These are phyloP conservation scores for Irpex sp. DNA, from an alignment of 1,284 basidiomycete genomes.

Conservation along the genomic window DNA sequence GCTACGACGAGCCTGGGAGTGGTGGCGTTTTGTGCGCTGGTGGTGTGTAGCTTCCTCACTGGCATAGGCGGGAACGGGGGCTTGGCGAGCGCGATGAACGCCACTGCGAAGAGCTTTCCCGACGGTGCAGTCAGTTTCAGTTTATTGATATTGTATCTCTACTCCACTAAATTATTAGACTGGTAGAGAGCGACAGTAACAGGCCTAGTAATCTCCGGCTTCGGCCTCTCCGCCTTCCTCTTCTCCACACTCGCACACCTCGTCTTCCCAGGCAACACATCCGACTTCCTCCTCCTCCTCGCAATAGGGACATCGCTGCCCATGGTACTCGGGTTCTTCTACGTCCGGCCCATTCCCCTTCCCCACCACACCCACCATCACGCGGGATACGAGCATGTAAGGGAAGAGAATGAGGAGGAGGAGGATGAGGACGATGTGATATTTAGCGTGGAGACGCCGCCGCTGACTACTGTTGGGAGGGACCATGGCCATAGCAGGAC, in stretches of 20 bases:
- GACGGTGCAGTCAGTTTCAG: conserved; percentile 38
- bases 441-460: conserved; percentile 14
- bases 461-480: conserved; percentile 18
- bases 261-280: conserved; percentile 67
- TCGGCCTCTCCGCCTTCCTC: conserved; percentile 78
- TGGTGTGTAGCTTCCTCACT: conserved; percentile 49
- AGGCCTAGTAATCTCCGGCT: conserved; percentile 77
- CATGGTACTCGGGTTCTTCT: conserved; percentile 61
- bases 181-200: conserved; percentile 65
- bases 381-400: too few relatives aligned
- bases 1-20: conserved; percentile 14
- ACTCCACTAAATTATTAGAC: background rate
- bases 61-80: conserved; percentile 61
- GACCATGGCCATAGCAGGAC: conserved; percentile 18
- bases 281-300: conserved; percentile 63
- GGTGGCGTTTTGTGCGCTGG: conserved; percentile 33
- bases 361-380: conserved; percentile 16
- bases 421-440: conserved; percentile 19
- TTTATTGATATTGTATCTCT: background rate
- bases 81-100: conserved; percentile 49
- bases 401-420: too few relatives aligned
- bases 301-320: conserved; percentile 65
- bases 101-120: conserved; percentile 63
- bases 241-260: conserved; percentile 66
- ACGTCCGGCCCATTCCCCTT: conserved; percentile 56